Base-by-base conservation (phyloP, 2,329 filamentous ascomycete species). In the Cordyceps cicadae region DNA sequence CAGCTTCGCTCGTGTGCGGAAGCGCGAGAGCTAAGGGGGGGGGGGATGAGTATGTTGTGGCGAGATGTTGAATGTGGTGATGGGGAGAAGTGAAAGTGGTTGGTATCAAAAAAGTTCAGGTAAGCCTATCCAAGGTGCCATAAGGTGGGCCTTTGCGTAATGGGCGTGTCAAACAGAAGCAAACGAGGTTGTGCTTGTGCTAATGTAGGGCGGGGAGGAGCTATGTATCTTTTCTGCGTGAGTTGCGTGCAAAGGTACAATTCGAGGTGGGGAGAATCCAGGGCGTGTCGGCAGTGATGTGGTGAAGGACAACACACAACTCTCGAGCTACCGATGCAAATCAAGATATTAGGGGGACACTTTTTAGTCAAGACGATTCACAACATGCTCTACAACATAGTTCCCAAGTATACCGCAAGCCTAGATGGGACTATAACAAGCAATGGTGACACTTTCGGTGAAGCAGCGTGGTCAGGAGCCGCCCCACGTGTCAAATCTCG, bases 101-200 rank as follows among this genome's bases (percentile, higher is more conserved):
- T 29, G 50, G 51, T 39, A 62, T 46, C 60, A 54, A 62, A 53
- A 63, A 54, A 62, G 61, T 60, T 51, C 24, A 64, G 59, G 45
- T 37, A 55, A 54, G 37, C 54, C 41, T 43, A 39, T 67, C 68
- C 72, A 70, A 73, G 70, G 69, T 71, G 68, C 68, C 68, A 63
- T 67, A 65, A 65, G 65, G 72, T 74, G 72, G 72, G 71, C 68
- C 72, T 72, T 69, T 74, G 72, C 71, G 72, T 74, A 74, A 74
- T 74, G 68, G 70, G 66, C 54, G 60, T 54, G 58, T 59, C 45
- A 43, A 54, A 21, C 51, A 17, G 41, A 32, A 21, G n/a, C 43
- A 46, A 5, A 19, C n/a, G 17, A 19, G 54, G 11, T 37, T 41
- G 29, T 29, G 29, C 29, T 37, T 41, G 29, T 29, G 29, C 29